A percentile compares a stretch with the other conserved stretches of the same genome.
Evolutionary conservation across 305 asterid species (phyloP).

Genomic region (Rubia tinctorum): DNA sequence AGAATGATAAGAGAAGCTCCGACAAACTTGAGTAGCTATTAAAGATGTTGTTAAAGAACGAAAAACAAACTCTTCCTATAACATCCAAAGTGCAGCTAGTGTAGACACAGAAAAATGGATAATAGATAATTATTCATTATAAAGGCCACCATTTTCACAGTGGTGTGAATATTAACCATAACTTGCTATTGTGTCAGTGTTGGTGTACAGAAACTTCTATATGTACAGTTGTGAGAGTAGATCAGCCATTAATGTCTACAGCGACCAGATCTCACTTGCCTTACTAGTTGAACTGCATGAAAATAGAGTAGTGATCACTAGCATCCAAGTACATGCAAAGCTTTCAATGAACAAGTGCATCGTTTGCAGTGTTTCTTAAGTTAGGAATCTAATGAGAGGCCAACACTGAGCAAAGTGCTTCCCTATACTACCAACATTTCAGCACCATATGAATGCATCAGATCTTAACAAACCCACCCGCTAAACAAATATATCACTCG

Average conservation of each 20-base stretch:
- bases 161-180: background rate
- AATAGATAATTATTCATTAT: background rate
- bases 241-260: background rate
- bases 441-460: background rate
- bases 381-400: background rate
- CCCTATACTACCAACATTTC: background rate
- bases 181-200: background rate
- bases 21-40: background rate
- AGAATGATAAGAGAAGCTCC: background rate
- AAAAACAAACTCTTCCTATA: background rate
- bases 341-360: background rate
- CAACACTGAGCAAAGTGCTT: background rate
- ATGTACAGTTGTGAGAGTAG: background rate
- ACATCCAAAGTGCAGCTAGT: background rate
- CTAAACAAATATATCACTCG: background rate
- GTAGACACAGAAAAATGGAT: background rate
- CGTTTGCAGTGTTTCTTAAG: background rate
- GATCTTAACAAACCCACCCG: background rate
- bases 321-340: background rate
- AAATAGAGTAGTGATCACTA: background rate
- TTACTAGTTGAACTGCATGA: background rate
- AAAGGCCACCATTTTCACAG: background rate
- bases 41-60: background rate
- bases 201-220: background rate
- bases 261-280: background rate